Evolutionary conservation across 345 rosid species (phyloP).

Genomic region (Mangifera indica): DNA sequence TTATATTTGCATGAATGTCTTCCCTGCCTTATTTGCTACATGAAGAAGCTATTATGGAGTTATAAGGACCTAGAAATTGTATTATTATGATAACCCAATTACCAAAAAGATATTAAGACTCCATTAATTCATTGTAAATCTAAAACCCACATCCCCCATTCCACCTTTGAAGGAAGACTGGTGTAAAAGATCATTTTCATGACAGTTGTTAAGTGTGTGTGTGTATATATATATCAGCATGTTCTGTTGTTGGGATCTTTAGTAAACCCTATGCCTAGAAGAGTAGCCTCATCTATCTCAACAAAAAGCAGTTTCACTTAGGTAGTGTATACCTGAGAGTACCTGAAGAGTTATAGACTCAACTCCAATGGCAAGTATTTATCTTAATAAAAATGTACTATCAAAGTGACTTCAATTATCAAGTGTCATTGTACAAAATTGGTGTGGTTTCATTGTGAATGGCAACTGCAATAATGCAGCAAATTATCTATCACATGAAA

Average conservation of each 20-base stretch:
- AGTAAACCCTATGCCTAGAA: background rate
- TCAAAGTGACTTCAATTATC: background rate
- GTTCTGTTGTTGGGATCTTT: background rate
- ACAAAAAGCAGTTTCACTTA: background rate
- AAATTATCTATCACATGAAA: background rate
- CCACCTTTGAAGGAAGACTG: background rate
- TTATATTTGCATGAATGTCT: background rate
- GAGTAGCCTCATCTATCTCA: background rate
- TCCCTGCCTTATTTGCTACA: background rate
- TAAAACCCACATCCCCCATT: background rate
- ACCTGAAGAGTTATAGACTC: background rate
- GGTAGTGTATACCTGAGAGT: background rate
- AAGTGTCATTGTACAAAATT: background rate
- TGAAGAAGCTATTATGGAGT: background rate
- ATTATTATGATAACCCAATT: too few species aligned
- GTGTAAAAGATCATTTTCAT: background rate
- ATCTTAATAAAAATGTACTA: background rate
- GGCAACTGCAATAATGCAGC: conserved; percentile 17
- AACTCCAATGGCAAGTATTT: background rate
- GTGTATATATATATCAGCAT: too few species aligned
- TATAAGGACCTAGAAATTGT: too few species aligned
- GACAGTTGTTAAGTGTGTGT: background rate
- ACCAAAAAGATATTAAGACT: background rate
- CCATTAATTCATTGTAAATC: too few species aligned
- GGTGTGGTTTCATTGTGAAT: background rate